Evolutionary conservation across 192 early-diverging fungal species (phyloP).

Genomic region (Dissophora ornata): DNA sequence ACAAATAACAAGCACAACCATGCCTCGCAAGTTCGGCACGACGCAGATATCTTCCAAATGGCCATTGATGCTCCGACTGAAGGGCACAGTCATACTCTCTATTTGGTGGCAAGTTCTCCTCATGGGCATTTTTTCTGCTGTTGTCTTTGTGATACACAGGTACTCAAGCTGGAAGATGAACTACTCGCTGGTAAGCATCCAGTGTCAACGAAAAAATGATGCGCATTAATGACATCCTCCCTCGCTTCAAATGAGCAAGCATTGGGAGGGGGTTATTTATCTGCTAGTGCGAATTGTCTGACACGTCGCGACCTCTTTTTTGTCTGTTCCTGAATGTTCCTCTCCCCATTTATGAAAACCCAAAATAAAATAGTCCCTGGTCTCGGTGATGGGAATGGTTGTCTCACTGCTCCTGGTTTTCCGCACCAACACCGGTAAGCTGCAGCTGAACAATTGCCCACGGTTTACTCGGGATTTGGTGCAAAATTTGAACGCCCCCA

Average conservation of each 20-base stretch:
- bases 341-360: too few species aligned
- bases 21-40: constrained; percentile 34
- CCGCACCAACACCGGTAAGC: constrained; percentile 71
- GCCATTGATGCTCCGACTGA: constrained; percentile 51
- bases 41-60: constrained; percentile 36
- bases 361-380: constrained; percentile 41
- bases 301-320: too few species aligned
- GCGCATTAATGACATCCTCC: not conserved
- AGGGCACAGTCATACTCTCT: constrained; percentile 40
- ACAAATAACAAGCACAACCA: constrained; percentile 2
- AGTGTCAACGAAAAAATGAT: too few species aligned
- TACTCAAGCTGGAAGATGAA: constrained; percentile 44
- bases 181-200: constrained; percentile 32
- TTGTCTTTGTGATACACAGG: constrained; percentile 25
- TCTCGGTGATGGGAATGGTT: constrained; percentile 52
- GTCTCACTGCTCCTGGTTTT: constrained; percentile 72
- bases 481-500: too few species aligned
- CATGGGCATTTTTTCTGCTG: constrained; percentile 16
- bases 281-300: too few species aligned
- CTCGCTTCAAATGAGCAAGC: too few species aligned
- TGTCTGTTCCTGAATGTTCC: too few species aligned
- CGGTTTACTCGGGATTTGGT: too few species aligned
- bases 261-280: too few species aligned
- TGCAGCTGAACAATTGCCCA: too few species aligned
- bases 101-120: constrained; percentile 49